Evolutionary conservation across 164 flowering plant species (phyloP), one percentile per base, ranked within the genome.

Genomic region (Piper betle): DNA sequence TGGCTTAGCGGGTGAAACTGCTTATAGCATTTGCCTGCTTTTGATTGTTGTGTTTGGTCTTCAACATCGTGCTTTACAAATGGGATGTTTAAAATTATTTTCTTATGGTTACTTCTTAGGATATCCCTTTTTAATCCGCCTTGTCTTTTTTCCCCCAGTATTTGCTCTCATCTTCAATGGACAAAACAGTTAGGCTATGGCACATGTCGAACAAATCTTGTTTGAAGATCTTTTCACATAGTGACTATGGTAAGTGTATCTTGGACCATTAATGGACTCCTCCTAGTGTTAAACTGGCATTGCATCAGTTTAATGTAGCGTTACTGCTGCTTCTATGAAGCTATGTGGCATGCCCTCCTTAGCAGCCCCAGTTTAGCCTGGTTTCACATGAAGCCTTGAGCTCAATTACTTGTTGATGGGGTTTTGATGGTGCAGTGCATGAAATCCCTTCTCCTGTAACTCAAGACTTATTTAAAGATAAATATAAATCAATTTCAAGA

Each of bases 131-230:
- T 62, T 53, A 66, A 19, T 66, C 62, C 25, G 37, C 50, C 6
- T 50, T 9, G 60, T 16, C 2, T 15, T 57, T 53, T 62, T 55
- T 39, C 61, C 74, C 73, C 52, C 92, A 93, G 97, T 78, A 78
- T 61, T 70, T 94, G 85, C 91, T 94, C 46, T 94, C 99, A 63
- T 91, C 99, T 48, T 94, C 99, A 54, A 94, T 94, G 99, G 99
- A 94, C 80, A 94, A 94, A 80, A 94, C 99, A 38, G 99, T 94
- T 55, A 81, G 99, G 62, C 73, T 94, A 37, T 94, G 99, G 99
- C 76, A 94, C 76, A 72, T 91, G 80, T 74, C 84, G 53, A 85
- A 83, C 86, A 73, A 83, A 62, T 65, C 84, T 61, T 94, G 99
- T 73, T 77, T 94, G 81, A 91, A 87, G 78, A 67, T 80, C 6